These are phyloP conservation scores for Ormosia emarginata DNA, from an alignment of 306 rosid genomes.

Conservation along the genomic window DNA sequence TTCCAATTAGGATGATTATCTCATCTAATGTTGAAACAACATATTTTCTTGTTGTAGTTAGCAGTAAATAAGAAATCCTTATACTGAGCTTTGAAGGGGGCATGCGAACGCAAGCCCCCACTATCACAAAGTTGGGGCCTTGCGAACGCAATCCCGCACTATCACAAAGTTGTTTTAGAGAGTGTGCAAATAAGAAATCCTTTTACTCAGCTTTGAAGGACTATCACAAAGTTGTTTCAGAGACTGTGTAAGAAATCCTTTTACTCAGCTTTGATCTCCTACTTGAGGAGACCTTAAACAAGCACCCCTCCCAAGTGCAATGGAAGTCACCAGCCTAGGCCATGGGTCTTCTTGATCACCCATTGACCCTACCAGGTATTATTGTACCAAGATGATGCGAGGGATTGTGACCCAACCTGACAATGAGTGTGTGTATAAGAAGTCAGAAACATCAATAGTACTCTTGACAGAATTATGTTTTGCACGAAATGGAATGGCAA, in stretches of 20 bases:
- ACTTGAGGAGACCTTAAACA: slow-evolving; percentile 41
- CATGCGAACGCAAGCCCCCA: slow-evolving; percentile 63
- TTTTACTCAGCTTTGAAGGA: too few relatives aligned
- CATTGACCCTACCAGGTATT: slow-evolving; percentile 46
- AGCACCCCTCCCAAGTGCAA: slow-evolving; percentile 47
- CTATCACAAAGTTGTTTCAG: slow-evolving; percentile 62
- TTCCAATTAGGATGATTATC: too few relatives aligned
- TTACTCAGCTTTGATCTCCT: slow-evolving; percentile 42
- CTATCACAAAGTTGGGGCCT: slow-evolving; percentile 67
- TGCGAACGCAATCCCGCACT: slow-evolving; percentile 66
- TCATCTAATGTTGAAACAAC: too few relatives aligned
- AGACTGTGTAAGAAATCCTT: too few relatives aligned
- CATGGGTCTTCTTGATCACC: slow-evolving; percentile 31
- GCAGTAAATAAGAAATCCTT: too few relatives aligned
- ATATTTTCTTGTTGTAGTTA: too few relatives aligned
- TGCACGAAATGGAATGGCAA: not conserved
- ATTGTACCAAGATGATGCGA: not conserved
- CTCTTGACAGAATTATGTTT: not conserved
- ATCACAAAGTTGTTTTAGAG: too few relatives aligned
- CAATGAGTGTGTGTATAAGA: not conserved
- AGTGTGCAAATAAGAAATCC: too few relatives aligned
- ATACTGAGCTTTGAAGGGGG: slow-evolving; percentile 18
- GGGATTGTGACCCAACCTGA: too few relatives aligned
- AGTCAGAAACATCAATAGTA: not conserved
- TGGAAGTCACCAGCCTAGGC: slow-evolving; percentile 47